phyloP scores from a whole-genome alignment of 768 basidiomycete genomes.

The Baorangia bicolor region DNA sequence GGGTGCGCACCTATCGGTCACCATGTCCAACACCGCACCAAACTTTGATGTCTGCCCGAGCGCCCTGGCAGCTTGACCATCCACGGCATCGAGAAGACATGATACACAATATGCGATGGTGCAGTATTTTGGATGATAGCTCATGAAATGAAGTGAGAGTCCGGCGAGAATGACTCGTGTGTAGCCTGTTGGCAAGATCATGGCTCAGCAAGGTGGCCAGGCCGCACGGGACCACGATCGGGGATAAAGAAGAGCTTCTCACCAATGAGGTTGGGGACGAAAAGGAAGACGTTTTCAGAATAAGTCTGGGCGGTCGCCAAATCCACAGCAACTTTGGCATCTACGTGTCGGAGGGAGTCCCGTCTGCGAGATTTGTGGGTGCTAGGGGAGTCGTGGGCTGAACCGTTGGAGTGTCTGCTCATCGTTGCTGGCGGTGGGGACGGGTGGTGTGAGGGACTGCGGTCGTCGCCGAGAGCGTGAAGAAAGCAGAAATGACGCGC shows the following conservation, averaged over 20 bases:
- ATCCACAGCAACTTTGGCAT: constrained; percentile 84
- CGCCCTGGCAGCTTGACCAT: constrained; percentile 88
- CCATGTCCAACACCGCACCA: constrained; percentile 98
- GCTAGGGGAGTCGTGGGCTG: constrained; percentile 30
- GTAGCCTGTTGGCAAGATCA: constrained; percentile 59
- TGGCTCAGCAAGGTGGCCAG: constrained; percentile 1
- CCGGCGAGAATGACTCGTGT: constrained; percentile 88
- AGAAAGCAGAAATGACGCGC: constrained; percentile 19
- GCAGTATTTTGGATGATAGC: constrained; percentile 89
- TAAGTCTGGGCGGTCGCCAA: constrained; percentile 83
- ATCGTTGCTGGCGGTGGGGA: constrained; percentile 17
- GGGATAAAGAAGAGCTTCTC: constrained; percentile 23
- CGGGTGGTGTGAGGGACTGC: neutral
- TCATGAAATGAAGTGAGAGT: constrained; percentile 89
- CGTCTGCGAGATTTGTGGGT: constrained; percentile 41
- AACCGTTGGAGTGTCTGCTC: constrained; percentile 26
- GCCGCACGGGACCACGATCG: neutral
- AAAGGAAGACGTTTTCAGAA: constrained; percentile 96
- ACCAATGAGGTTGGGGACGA: constrained; percentile 97
- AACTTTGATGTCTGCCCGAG: constrained; percentile 93
- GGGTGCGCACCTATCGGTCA: constrained; percentile 85
- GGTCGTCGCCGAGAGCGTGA: neutral
- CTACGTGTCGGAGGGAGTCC: constrained; percentile 66
- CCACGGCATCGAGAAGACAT: constrained; percentile 91
- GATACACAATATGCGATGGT: constrained; percentile 88